Evolutionary conservation across 2,329 filamentous ascomycete species (phyloP), one percentile per base, ranked within the genome.

Genomic region (Aspergillus sojae): DNA sequence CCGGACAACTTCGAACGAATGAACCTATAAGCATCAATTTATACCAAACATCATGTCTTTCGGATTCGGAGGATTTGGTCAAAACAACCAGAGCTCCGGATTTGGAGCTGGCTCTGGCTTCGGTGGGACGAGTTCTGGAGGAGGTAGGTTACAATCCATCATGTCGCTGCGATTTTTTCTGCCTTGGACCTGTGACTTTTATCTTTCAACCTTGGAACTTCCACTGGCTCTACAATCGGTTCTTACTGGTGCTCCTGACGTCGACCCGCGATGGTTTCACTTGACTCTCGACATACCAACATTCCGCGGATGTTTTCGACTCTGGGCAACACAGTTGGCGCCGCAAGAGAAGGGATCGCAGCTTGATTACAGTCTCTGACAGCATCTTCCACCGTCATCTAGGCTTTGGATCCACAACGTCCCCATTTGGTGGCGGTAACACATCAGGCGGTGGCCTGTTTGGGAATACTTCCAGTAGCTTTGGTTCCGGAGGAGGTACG

Each of bases 21-120:
- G 74, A 73, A 69, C 70, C 67, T 65, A 64, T 72, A 68, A 72
- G 21, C 62, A 58, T 64, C 65, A 65, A 65, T 63, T 54, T 64
- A 64, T 62, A 66, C 63, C 68, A 62, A 69, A 63, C 67, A 77
- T 68, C 64, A 79, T 78, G 75, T 79, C 76, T 70, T 77, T 76
- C 70, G 80, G 81, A 72, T 82, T 83, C 74, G 79, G 81, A 71
- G 84, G 86, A 81, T 89, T 90, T 78, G 86, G 86, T 79, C 83
- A 84, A 72, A 84, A 83, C 67, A 87, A 84, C 74, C 78, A 80
- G 78, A 82, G 73, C 68, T 73, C 75, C 59, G 75, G 72, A 68
- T 78, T 78, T 70, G 78, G 78, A 50, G 69, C 76, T 57, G 75
- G 75, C 64, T 71, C 75, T 72, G 74, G 70, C 16, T 77, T 77